Percentiles rank a stretch among this genome's conserved stretches.
Conservation (phyloP, 1,284 basidiomycete species). For the Pseudozyma pruni region DNA sequence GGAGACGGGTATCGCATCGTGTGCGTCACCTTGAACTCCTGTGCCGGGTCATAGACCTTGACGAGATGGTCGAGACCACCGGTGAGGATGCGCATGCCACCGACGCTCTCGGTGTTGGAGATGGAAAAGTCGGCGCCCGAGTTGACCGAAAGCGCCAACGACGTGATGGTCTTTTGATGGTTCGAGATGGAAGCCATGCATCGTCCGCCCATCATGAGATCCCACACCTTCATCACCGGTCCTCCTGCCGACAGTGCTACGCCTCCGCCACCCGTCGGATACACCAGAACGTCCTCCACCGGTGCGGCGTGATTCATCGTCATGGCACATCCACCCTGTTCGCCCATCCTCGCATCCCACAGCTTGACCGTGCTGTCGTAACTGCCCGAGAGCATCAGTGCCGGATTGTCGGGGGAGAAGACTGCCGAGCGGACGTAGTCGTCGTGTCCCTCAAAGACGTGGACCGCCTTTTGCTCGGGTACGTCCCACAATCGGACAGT, state of each 20-base stretch:
- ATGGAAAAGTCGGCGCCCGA: constrained; percentile 56
- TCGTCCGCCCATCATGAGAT: constrained; percentile 88
- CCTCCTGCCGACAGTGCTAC: constrained; percentile 87
- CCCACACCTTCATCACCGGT: constrained; percentile 94
- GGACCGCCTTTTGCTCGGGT: constrained; percentile 83
- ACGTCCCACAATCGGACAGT: constrained; percentile 95
- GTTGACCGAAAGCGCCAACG: constrained; percentile 71
- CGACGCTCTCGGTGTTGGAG: constrained; percentile 48
- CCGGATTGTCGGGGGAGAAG: constrained; percentile 83
- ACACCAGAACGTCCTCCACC: constrained; percentile 93
- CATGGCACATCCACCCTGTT: constrained; percentile 60
- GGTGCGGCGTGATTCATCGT: constrained; percentile 72
- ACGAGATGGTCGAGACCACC: constrained; percentile 96
- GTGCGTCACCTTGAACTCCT: constrained; percentile 86
- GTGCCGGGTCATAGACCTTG: constrained; percentile 88
- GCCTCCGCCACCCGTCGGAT: constrained; percentile 80
- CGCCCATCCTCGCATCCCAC: constrained; percentile 78
- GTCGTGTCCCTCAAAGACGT: constrained; percentile 83
- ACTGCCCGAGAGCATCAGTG: constrained; percentile 88
- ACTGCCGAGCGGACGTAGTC: constrained; percentile 96
- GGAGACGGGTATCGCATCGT: constrained; percentile 98
- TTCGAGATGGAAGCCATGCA: constrained; percentile 72
- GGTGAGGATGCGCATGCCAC: constrained; percentile 82
- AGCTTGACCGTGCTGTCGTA: constrained; percentile 92
- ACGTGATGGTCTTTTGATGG: constrained; percentile 97